A percentile compares a stretch with the other conserved stretches of the same genome.
These are phyloP conservation scores for Thraustotheca clavata DNA, from an alignment of 352 stramenopile species.

Conservation along the genomic window DNA sequence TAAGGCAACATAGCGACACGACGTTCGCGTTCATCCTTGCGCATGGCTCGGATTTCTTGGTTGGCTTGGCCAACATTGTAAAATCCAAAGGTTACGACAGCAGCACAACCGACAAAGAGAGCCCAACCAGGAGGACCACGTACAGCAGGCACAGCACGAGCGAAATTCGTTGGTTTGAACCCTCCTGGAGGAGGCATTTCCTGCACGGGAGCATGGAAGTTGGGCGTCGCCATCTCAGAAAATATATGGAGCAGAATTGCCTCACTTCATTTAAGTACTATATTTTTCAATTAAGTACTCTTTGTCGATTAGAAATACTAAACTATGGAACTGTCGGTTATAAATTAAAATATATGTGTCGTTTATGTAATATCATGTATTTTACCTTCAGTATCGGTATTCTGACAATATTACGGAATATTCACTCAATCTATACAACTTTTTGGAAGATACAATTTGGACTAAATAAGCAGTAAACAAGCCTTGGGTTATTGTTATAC, in stretches of 20 bases:
- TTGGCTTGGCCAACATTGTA: slow-evolving; percentile 76
- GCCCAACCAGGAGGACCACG: slow-evolving; percentile 71
- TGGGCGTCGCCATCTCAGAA: slow-evolving; percentile 62
- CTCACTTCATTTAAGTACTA: no score
- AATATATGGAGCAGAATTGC: slow-evolving; percentile 16
- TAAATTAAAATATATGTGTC: no score
- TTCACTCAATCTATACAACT: no score
- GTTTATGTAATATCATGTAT: no score
- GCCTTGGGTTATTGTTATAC: no score
- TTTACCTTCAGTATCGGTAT: no score
- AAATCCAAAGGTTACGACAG: slow-evolving; percentile 61
- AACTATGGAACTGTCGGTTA: no score
- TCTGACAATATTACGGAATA: no score
- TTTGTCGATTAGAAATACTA: no score
- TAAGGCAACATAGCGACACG: slow-evolving; percentile 89
- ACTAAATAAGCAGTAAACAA: no score
- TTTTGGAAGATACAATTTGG: no score
- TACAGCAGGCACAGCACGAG: slow-evolving; percentile 47
- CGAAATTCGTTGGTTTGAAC: slow-evolving; percentile 62
- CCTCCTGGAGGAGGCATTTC: slow-evolving; percentile 75
- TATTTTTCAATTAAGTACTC: no score
- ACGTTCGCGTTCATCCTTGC: slow-evolving; percentile 85
- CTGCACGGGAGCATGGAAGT: slow-evolving; percentile 64
- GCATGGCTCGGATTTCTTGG: slow-evolving; percentile 50
- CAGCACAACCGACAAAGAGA: slow-evolving; percentile 64